A percentile compares a stretch with the other conserved stretches of the same genome.
These are phyloP conservation scores for Discostella stelligera DNA, from an alignment of 352 stramenopile species.

Conservation along the genomic window DNA sequence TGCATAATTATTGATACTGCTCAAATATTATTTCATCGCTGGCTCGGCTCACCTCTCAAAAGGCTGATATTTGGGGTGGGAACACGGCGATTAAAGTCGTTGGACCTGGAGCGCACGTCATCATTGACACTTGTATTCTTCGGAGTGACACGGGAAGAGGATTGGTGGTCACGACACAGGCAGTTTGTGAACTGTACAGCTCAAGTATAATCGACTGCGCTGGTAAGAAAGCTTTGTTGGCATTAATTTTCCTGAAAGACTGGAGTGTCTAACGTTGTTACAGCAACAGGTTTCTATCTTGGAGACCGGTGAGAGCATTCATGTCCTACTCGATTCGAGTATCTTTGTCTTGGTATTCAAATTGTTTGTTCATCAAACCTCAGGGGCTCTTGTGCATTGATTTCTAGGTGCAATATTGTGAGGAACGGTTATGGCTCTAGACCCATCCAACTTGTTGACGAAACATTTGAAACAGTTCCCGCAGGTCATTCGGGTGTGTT, in stretches of 20 bases:
- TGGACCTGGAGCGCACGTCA: constrained; percentile 25
- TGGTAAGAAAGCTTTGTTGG: not conserved
- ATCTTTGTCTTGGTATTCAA: not conserved
- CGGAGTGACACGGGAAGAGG: constrained; percentile 48
- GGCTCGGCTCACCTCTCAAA: not conserved
- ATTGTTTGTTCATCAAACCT: not conserved
- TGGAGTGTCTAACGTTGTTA: no score
- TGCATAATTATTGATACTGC: not conserved
- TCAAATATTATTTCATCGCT: not conserved
- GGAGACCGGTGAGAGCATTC: constrained; percentile 30
- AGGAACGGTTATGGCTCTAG: constrained; percentile 44
- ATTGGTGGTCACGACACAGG: constrained; percentile 48
- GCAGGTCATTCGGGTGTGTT: constrained; percentile 35
- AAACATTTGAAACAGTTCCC: constrained; percentile 32
- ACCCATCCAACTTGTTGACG: no score
- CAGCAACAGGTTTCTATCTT: constrained; percentile 56
- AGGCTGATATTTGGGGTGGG: constrained; percentile 50
- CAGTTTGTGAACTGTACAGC: constrained; percentile 19
- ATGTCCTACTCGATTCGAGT: not conserved
- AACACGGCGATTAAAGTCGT: constrained; percentile 41
- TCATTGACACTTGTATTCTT: constrained; percentile 44
- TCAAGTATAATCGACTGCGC: constrained; percentile 49
- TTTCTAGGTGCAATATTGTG: constrained; percentile 43
- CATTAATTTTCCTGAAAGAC: no score
- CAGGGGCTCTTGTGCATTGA: constrained; percentile 23